Evolutionary conservation across 768 basidiomycete genomes (phyloP), one percentile per base, ranked within the genome.

Genomic region (Phaeotremella fagi): DNA sequence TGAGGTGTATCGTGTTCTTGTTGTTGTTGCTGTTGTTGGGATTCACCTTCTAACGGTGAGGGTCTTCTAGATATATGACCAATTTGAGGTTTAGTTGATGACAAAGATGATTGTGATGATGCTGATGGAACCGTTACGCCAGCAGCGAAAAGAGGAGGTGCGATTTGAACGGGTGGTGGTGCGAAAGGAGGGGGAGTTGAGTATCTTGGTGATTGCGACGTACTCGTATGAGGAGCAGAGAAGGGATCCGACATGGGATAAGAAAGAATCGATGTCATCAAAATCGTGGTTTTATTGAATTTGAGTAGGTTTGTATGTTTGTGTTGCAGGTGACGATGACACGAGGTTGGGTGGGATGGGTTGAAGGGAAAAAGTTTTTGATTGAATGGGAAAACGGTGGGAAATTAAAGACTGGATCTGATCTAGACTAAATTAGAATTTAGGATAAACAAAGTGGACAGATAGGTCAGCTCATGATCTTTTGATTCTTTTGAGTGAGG

Each of bases 221-320:
- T n/a, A 25, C 48, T 42, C 9, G 35, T 15, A 26, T 54, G 48
- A 11, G 58, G 38, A 22, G 68, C 52, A 29, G 68, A 60, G 50
- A 70, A 70, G 1, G 68, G 68, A 45, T 68, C 69, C 48, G 66
- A 52, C 59, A 64, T 66, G 23, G 66, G 64, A 42, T 65, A 64
- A 14, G 54, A 47, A 16, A 63, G 53, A 27, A 70, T 59, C 24
- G 63, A 58, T 28, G 68, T 70, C 68, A 67, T 70, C 59, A 62
- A 61, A 43, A 38, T 28, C 52, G 46, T n/a, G n/a, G n/a, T n/a
- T n/a, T n/a, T n/a, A n/a, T n/a, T n/a, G n/a, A n/a, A n/a, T n/a
- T n/a, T n/a, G n/a, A n/a, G n/a, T n/a, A n/a, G n/a, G n/a, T n/a
- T n/a, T n/a, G n/a, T n/a, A n/a, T n/a, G n/a, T n/a, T n/a, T n/a